Conservation (phyloP, 1,284 basidiomycete genomes). For the Melampsora larici-populina region DNA sequence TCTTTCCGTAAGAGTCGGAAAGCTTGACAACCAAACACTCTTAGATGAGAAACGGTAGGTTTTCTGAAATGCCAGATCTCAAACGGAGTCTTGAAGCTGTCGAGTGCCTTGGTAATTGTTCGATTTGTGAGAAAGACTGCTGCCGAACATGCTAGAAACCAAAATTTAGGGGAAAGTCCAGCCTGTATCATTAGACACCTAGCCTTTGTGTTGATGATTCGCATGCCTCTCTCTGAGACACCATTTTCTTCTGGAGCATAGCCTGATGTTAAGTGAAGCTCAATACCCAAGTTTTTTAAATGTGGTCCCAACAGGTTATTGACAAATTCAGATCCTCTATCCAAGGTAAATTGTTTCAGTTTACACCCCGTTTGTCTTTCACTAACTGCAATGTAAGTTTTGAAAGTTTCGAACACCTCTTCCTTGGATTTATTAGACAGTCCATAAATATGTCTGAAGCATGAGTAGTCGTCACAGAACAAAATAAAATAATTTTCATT, state of each 20-base stretch:
- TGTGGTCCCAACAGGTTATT: neutral
- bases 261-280: neutral
- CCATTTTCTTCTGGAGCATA: slow-evolving; percentile 15
- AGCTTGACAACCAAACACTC: too few relatives aligned
- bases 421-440: neutral
- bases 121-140: too few relatives aligned
- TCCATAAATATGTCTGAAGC: neutral
- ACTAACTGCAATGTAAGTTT: neutral
- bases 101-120: too few relatives aligned
- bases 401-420: neutral
- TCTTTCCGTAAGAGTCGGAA: too few relatives aligned
- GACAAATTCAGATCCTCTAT: neutral
- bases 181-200: neutral
- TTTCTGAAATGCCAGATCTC: too few relatives aligned
- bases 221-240: neutral
- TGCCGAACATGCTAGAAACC: neutral
- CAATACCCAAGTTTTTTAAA: neutral
- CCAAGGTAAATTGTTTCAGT: neutral
- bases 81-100: too few relatives aligned
- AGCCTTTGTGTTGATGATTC: neutral
- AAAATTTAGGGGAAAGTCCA: neutral
- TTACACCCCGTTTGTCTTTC: neutral
- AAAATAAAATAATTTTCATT: neutral
- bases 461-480: neutral
- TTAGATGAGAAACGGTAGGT: too few relatives aligned